Evolutionary conservation across 495 filamentous ascomycete genomes (phyloP), one percentile per base, ranked within the genome.

Genomic region (Opeltia flavorubescens): DNA sequence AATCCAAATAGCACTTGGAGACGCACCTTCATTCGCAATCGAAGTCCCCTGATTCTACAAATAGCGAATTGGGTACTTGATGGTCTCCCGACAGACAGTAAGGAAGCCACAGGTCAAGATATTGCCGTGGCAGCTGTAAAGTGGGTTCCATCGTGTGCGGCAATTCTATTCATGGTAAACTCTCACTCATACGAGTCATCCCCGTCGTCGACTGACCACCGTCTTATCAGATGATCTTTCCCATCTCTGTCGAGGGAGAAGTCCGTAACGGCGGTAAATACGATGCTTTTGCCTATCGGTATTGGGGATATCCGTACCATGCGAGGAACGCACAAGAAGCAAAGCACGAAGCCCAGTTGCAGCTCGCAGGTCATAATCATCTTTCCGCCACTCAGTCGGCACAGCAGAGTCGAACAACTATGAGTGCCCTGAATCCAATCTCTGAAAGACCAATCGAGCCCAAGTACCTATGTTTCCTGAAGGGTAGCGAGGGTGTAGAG

Each of bases 11-110:
- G 20, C 11, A 52, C 50, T 24, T 52, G 50, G 50, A 43, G 50
- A 31, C 34, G 50, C 9, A 52, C 50, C 15, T 52, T 50, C 38
- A 50, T 52, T 35, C 50, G 50, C 9, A 45, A 52, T 50, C 36
- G 12, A 26, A 52, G 47, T 30, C 46, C 50, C 9, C 24, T 35
- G 1, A 43, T 44, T 18, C 36, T 52, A 2, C 34, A 44, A 29
- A 28, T 38, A 15, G 50, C 50, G 0, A 48, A 51, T 17, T 51
- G 15, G 20, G 44, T 47, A 13, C 46, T 51, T 29, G 12, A 24
- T 6, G 20, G 13, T 1, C 27, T 48, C 17, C 45, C 45, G 11
- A 31, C 31, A 3, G 34, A 48, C 24, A 34, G 29, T 48, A 2
- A 2, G 28, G 31, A 39, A 42, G 20, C 29, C 13, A 41, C 21